Conservation (phyloP, 1,284 basidiomycete genomes). For the Phenoliferia sp. region DNA sequence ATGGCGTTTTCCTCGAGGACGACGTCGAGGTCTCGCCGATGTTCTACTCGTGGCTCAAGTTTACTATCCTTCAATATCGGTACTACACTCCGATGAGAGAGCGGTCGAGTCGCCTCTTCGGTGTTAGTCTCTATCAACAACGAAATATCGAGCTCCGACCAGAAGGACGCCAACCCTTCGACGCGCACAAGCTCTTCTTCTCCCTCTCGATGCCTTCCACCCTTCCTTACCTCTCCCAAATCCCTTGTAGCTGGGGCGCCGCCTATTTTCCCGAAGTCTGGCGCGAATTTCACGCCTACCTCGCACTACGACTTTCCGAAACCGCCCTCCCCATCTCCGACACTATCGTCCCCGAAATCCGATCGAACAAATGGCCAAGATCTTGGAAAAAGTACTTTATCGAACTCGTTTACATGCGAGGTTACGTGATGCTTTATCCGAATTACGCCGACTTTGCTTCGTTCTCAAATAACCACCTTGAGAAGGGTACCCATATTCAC, state of each 20-base stretch:
- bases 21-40: conserved; percentile 74
- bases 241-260: conserved; percentile 86
- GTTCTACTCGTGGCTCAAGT: conserved; percentile 77
- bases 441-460: conserved; percentile 66
- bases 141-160: conserved; percentile 67
- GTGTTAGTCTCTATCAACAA: conserved; percentile 75
- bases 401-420: conserved; percentile 69
- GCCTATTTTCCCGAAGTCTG: conserved; percentile 79
- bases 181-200: conserved; percentile 57
- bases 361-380: conserved; percentile 69
- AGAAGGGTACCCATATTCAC: conserved; percentile 70
- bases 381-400: conserved; percentile 86
- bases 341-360: conserved; percentile 61
- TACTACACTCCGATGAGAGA: conserved; percentile 39
- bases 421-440: conserved; percentile 79
- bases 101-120: conserved; percentile 53
- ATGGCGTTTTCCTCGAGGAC: conserved; percentile 73
- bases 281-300: conserved; percentile 73
- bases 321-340: conserved; percentile 46
- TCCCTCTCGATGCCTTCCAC: conserved; percentile 49
- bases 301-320: conserved; percentile 57
- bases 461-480: conserved; percentile 76
- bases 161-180: conserved; percentile 62
- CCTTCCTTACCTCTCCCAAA: conserved; percentile 67
- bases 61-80: conserved; percentile 66